Evolutionary conservation across 306 rosid genomes (phyloP).

Genomic region (Acacia melanoxylon): DNA sequence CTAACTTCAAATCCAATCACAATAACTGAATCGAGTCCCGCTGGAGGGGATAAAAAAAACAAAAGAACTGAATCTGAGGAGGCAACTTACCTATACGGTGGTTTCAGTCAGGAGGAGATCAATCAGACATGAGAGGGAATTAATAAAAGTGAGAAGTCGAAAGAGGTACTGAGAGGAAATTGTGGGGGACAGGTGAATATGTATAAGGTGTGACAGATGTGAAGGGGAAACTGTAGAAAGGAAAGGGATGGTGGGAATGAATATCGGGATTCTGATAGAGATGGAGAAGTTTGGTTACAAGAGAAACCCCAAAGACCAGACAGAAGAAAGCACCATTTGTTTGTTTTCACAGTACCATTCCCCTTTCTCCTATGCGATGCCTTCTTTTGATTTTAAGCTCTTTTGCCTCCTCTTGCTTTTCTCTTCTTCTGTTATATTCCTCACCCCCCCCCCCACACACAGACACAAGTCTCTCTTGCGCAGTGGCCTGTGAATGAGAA

Average conservation of each 20-base stretch:
- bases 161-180: slow-evolving; percentile 28
- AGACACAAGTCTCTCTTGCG: slow-evolving; percentile 4
- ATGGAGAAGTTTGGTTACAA: slow-evolving; percentile 35
- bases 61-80: not conserved
- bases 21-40: not conserved
- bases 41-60: not conserved
- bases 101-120: slow-evolving; percentile 18
- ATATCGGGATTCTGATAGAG: slow-evolving; percentile 37
- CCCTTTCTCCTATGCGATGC: not conserved
- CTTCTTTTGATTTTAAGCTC: slow-evolving; percentile 17
- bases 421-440: not conserved
- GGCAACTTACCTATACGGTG: slow-evolving; percentile 24
- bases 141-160: not conserved
- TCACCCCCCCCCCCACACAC: slow-evolving; percentile 12
- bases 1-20: slow-evolving; percentile 28
- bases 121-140: not conserved
- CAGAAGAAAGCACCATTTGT: slow-evolving; percentile 46
- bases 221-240: slow-evolving; percentile 15
- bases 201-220: not conserved
- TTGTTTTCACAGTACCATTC: slow-evolving; percentile 52
- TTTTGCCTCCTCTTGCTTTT: slow-evolving; percentile 40
- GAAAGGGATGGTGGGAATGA: slow-evolving; percentile 33
- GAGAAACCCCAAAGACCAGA: slow-evolving; percentile 52
- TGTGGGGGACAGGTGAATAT: slow-evolving; percentile 28
- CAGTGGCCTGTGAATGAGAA: not conserved